Conservation (phyloP, 768 basidiomycete genomes). For the Lepiota brunneoincarnata region DNA sequence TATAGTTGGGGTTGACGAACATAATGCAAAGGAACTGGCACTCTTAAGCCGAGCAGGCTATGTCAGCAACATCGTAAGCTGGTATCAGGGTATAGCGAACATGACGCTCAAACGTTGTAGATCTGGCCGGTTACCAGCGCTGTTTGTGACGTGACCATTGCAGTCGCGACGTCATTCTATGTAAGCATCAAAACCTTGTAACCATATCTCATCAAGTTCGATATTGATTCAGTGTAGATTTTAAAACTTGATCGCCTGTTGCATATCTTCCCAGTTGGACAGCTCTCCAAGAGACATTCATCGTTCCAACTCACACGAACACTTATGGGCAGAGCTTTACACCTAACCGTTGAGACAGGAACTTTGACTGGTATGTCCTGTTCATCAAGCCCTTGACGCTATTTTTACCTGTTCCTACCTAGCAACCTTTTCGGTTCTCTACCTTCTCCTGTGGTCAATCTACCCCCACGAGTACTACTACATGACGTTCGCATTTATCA, state of each 20-base stretch:
- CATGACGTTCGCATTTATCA: constrained; percentile 29
- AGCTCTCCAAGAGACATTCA: constrained; percentile 22
- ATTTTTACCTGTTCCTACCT: neutral
- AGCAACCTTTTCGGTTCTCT: constrained; percentile 29
- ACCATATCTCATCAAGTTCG: neutral
- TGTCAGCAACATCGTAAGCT: neutral
- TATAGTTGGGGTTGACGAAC: constrained; percentile 4
- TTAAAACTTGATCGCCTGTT: neutral
- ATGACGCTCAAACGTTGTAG: constrained; percentile 10
- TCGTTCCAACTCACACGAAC: constrained; percentile 22
- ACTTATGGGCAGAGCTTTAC: constrained; percentile 26
- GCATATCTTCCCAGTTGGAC: neutral
- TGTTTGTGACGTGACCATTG: constrained; percentile 29
- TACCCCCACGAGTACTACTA: constrained; percentile 26
- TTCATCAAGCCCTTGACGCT: neutral
- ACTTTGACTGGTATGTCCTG: constrained; percentile 23
- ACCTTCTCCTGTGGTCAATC: constrained; percentile 26
- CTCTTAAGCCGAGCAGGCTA: neutral
- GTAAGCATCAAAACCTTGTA: constrained; percentile 16
- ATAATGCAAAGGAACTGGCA: neutral
- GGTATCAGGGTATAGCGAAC: neutral
- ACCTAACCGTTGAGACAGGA: constrained; percentile 36
- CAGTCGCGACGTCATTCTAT: constrained; percentile 27
- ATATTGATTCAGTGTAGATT: neutral
- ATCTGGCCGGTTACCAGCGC: constrained; percentile 33